Percentiles rank a stretch among this genome's conserved stretches.
These are phyloP conservation scores for Ramularia endophylla DNA, from an alignment of 2,329 filamentous ascomycete species.

Conservation along the genomic window DNA sequence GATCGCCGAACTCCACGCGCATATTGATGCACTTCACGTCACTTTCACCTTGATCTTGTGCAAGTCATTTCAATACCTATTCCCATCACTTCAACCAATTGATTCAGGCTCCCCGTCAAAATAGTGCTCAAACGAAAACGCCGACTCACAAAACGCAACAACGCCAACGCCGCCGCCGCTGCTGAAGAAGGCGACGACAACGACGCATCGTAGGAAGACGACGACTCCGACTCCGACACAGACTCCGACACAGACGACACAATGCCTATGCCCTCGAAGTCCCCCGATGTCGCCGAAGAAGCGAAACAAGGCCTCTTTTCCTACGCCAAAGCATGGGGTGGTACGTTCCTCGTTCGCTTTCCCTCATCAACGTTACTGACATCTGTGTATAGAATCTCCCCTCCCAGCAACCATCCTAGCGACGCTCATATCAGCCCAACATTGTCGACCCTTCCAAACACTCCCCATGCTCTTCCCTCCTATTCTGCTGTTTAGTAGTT, in stretches of 20 bases:
- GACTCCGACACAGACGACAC: constrained; percentile 2
- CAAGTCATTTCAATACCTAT: not conserved
- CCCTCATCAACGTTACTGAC: constrained; percentile 8
- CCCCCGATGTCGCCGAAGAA: constrained; percentile 30
- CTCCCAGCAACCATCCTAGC: constrained; percentile 60
- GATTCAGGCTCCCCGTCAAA: too few relatives aligned
- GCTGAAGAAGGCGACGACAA: constrained; percentile 2
- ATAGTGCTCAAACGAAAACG: constrained; percentile 1
- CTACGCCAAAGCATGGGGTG: constrained; percentile 47
- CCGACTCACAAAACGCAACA: not conserved
- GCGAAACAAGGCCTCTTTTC: constrained; percentile 39
- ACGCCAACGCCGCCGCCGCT: not conserved
- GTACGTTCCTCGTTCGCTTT: constrained; percentile 35
- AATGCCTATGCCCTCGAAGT: constrained; percentile 37
- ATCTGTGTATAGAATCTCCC: constrained; percentile 50
- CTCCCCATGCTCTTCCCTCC: constrained; percentile 64
- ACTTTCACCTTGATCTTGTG: not conserved
- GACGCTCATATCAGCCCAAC: constrained; percentile 60
- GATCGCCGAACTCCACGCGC: too few relatives aligned
- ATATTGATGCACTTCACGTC: too few relatives aligned
- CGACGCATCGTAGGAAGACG: constrained; percentile 1
- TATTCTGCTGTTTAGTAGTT: constrained; percentile 59
- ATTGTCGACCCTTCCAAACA: constrained; percentile 59
- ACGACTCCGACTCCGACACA: not conserved
- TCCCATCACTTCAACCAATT: too few relatives aligned